Evolutionary conservation across 208 protist species (phyloP), one percentile per base, ranked within the genome.

Genomic region (Wallacemonas sp.): DNA sequence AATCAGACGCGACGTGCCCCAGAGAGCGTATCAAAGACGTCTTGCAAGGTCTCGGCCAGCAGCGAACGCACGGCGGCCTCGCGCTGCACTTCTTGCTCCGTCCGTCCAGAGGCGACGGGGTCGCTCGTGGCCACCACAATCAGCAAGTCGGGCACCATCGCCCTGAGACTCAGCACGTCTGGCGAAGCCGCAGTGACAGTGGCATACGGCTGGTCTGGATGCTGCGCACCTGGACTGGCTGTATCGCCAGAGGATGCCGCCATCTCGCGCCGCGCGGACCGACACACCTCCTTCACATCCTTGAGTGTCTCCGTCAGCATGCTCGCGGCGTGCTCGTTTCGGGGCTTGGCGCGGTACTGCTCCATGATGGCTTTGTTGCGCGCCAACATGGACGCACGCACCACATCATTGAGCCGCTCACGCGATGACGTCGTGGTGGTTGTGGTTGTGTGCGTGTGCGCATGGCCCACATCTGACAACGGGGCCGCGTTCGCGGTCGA

Each of bases 311-410:
- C 52, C 9, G 9, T 33, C 11, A 58, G n/a, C 57, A 63, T 46
- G 24, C 61, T 73, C 17, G 56, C 68, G 5, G 72, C 68, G 39
- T 79, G 75, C 16, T 48, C 61, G 57, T 72, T 84, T 21, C 60
- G 56, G 12, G 79, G 74, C 65, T 86, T 72, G 30, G 41, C 49
- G 4, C 70, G 30, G 67, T 83, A 92, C 54, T 78, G 73, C 55
- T 36, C 36, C 29, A 92, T 48, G 16, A 87, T 68, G 0, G 70
- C 72, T 12, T 44, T 56, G 65, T 81, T 86, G 30, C 81, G 81
- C 0, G 70, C 30, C 19, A 81, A 38, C 73, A 92, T 81, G 16
- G 80, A 83, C 0, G 69, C 71, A 17, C 80, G 81, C 24, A 71
- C 81, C 9, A 87, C 68, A 33, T 71, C 54, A n/a, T 77, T 72